Evolutionary conservation across 2,329 filamentous ascomycete genomes (phyloP), one percentile per base, ranked within the genome.

Genomic region (Curvularia sp.): DNA sequence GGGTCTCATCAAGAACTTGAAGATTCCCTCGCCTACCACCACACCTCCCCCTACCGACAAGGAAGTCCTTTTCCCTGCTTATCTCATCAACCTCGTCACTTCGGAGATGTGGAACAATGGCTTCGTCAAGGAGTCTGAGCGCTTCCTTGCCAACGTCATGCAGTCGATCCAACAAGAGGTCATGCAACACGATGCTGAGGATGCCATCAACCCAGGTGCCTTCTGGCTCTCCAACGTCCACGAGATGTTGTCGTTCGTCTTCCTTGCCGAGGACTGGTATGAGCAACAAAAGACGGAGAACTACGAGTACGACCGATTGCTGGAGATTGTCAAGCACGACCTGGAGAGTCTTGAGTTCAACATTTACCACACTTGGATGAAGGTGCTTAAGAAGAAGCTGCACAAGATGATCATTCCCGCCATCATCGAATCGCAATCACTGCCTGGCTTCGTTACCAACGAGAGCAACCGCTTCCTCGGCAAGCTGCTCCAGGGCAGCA

Each of bases 21-120:
- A 96, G 85, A 98, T 99, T 63, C 95, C 95, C 19, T 88, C 89
- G 10, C 94, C 95, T 45, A 91, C 88, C 74, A 89, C 91, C 32
- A 94, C 87, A 52, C 93, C 94, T 19, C 90, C 93, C 52, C 94
- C 95, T 10, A 97, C 93, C 18, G 95, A 99, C 80, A 99, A 99
- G 82, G 95, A 99, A 78, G 94, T 99, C 21, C 84, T 99, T 51
- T 99, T 99, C 89, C 95, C 95, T 32, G 94, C 95, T 9, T 99
- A 98, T 78, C 88, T 99, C 70, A 99, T 99, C 83, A 99, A 99
- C 79, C 85, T 99, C 60, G 95, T 99, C 64, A 99, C 95, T 12
- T 98, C 93, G 15, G 95, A 99, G 82, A 99, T 99, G 95, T 99
- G 95, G 95, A 99, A 99, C 83, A 99, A 99, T 72, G 95, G 95